A percentile compares a stretch with the other conserved stretches of the same genome.
phyloP scores from a whole-genome alignment of 306 rosid species.

The Glycyrrhiza uralensis region DNA sequence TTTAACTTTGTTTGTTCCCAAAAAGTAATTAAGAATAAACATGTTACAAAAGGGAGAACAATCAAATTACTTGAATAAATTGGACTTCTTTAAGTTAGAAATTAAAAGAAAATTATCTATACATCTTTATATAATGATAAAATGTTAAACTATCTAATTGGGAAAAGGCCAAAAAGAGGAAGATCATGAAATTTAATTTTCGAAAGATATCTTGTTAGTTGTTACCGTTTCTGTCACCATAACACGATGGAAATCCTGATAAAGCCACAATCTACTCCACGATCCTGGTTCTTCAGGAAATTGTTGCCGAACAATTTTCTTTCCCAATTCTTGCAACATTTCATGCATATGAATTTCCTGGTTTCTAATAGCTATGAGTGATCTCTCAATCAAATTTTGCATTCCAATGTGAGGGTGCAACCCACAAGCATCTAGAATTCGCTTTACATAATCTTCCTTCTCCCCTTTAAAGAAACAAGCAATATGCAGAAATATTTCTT shows the following conservation, averaged over 20 bases:
- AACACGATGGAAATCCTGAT: not conserved
- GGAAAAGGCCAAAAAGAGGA: not conserved
- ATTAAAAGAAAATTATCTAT: not conserved
- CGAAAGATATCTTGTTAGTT: not conserved
- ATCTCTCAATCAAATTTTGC: not conserved
- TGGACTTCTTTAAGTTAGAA: not conserved
- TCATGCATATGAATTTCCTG: constrained; percentile 27
- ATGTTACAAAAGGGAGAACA: not conserved
- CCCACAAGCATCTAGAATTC: not conserved
- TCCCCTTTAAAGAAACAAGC: constrained; percentile 26
- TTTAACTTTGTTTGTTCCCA: constrained; percentile 16
- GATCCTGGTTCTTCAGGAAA: not conserved
- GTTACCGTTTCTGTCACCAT: not conserved
- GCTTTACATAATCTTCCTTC: not conserved
- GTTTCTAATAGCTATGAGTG: constrained; percentile 12
- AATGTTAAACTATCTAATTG: not conserved
- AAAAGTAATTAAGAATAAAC: not conserved
- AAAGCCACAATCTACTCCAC: constrained; percentile 27
- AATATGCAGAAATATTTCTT: constrained; percentile 17
- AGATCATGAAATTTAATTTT: not conserved
- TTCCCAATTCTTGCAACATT: constrained; percentile 17
- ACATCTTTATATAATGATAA: not conserved
- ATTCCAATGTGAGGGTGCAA: constrained; percentile 12
- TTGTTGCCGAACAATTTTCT: not conserved
- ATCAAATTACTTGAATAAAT: not conserved